Conservation (phyloP, 352 stramenopile species). For the Lagenidium sp. region DNA sequence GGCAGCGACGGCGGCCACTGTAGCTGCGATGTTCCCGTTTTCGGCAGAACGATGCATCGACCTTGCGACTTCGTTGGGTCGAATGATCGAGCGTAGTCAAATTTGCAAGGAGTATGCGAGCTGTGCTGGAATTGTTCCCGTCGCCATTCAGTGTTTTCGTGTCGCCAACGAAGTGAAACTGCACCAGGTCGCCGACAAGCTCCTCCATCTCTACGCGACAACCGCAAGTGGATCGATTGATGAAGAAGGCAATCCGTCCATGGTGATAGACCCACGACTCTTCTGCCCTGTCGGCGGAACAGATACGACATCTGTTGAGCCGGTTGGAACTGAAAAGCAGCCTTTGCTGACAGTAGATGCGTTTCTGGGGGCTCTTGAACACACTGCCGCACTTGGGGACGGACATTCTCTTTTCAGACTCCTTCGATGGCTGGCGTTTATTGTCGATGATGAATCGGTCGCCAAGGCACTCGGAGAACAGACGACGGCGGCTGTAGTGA, state of each 20-base stretch:
- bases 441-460: conserved; percentile 31
- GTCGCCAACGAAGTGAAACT: conserved; percentile 19
- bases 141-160: conserved; percentile 35
- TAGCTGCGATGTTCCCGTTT: conserved; percentile 21
- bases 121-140: conserved; percentile 17
- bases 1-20: conserved; percentile 12
- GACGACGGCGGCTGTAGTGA: conserved; percentile 18
- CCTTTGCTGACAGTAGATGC: conserved; percentile 24
- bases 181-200: conserved; percentile 46
- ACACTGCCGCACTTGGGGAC: too few relatives aligned
- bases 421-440: conserved; percentile 36
- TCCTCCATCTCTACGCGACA: conserved; percentile 42
- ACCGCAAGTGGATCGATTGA: too few relatives aligned
- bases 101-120: conserved; percentile 30
- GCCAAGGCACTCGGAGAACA: conserved; percentile 29
- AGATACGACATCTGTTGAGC: not conserved
- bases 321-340: conserved; percentile 5
- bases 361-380: conserved; percentile 27
- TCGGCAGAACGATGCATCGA: conserved; percentile 15
- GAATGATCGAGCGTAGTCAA: conserved; percentile 32
- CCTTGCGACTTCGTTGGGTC: conserved; percentile 36
- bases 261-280: conserved; percentile 14
- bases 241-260: too few relatives aligned
- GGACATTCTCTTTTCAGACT: too few relatives aligned
- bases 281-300: conserved; percentile 4